phyloP scores from a whole-genome alignment of 306 rosid species.

The Astragalus membranaceus region DNA sequence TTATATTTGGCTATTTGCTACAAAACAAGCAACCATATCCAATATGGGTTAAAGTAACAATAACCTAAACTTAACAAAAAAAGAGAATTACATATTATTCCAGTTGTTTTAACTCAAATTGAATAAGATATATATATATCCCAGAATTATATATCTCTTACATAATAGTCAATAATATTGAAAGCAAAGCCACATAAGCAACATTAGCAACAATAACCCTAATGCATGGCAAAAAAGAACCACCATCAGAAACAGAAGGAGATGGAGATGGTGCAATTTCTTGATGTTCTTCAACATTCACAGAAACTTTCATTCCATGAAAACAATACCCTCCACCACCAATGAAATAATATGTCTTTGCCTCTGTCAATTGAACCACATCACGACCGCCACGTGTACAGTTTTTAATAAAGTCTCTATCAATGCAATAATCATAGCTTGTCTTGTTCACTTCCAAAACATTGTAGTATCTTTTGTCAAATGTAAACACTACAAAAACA shows the following conservation, averaged over 20 bases:
- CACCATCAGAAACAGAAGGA: not conserved
- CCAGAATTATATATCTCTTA: not conserved
- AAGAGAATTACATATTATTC: not conserved
- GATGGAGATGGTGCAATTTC: constrained; percentile 21
- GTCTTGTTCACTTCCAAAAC: constrained; percentile 75
- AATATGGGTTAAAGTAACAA: not conserved
- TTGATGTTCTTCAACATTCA: constrained; percentile 17
- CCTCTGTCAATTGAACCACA: constrained; percentile 49
- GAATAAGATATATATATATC: not conserved
- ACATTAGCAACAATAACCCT: constrained; percentile 11
- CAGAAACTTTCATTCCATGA: constrained; percentile 53
- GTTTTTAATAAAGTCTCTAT: constrained; percentile 44
- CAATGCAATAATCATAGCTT: constrained; percentile 51
- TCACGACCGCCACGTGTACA: constrained; percentile 68
- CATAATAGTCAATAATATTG: not conserved
- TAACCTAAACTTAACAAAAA: not conserved
- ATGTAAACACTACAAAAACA: constrained; percentile 35
- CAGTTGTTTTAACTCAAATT: not conserved
- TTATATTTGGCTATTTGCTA: too few relatives aligned
- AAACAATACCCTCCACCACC: constrained; percentile 64
- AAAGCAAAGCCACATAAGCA: constrained; percentile 14
- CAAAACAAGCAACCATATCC: not conserved
- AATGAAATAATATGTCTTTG: constrained; percentile 48
- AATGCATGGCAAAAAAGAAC: not conserved
- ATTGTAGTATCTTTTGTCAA: constrained; percentile 54